These are phyloP conservation scores for Knufia fluminis DNA, from an alignment of 2,329 filamentous ascomycete species.

Conservation along the genomic window DNA sequence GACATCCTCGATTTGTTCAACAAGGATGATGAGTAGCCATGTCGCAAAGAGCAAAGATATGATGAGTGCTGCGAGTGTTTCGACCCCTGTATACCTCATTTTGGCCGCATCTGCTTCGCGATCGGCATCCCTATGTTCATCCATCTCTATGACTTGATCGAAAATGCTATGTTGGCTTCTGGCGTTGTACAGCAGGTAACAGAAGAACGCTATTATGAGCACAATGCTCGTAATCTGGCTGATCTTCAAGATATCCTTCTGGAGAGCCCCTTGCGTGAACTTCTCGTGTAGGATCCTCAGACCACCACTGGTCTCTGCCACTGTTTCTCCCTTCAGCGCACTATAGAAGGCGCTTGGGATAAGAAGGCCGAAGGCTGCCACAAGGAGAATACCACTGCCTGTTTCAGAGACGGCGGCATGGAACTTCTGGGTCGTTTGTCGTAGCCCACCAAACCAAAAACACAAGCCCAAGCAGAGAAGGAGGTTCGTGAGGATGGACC, in stretches of 20 bases:
- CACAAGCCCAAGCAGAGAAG: slow-evolving; percentile 69
- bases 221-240: slow-evolving; percentile 63
- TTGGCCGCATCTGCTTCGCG: slow-evolving; percentile 50
- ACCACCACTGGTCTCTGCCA: slow-evolving; percentile 21
- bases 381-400: slow-evolving; percentile 64
- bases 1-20: slow-evolving; percentile 58
- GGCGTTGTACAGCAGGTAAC: slow-evolving; percentile 61
- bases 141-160: slow-evolving; percentile 60
- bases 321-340: slow-evolving; percentile 43
- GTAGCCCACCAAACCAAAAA: slow-evolving; percentile 66
- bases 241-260: slow-evolving; percentile 50
- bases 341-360: slow-evolving; percentile 39
- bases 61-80: slow-evolving; percentile 56
- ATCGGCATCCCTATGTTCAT: slow-evolving; percentile 59
- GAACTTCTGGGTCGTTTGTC: slow-evolving; percentile 58
- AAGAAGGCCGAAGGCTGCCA: slow-evolving; percentile 52
- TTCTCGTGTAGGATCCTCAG: slow-evolving; percentile 17
- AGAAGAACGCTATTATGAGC: slow-evolving; percentile 56
- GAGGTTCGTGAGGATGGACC: slow-evolving; percentile 72
- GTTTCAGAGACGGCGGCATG: slow-evolving; percentile 68
- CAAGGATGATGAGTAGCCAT: slow-evolving; percentile 64
- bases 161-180: slow-evolving; percentile 67
- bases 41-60: slow-evolving; percentile 60
- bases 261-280: slow-evolving; percentile 34
- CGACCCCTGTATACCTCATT: slow-evolving; percentile 63